Conservation (phyloP, 2,329 filamentous ascomycete genomes). For the Aureobasidium sp. region DNA sequence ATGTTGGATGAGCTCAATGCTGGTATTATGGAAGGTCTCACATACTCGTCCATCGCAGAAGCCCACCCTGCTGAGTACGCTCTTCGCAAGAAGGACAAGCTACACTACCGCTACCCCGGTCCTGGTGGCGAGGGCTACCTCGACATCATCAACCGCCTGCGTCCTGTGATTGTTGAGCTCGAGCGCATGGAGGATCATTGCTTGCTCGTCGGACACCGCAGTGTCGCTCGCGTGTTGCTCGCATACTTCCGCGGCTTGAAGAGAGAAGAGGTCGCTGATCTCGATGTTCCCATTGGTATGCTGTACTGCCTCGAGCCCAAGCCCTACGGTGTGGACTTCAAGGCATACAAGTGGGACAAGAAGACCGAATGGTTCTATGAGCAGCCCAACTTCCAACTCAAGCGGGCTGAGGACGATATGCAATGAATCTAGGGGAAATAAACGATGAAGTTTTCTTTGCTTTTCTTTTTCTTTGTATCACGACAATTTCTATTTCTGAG, state of each 20-base stretch:
- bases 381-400: constrained; percentile 73
- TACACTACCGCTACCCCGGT: constrained; percentile 93
- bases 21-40: constrained; percentile 88
- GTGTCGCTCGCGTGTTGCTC: constrained; percentile 83
- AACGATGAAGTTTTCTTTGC: background rate
- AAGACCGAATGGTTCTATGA: constrained; percentile 74
- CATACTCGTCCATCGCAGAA: constrained; percentile 81
- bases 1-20: constrained; percentile 97
- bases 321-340: constrained; percentile 95
- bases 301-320: constrained; percentile 94
- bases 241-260: constrained; percentile 95
- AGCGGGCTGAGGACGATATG: constrained; percentile 44
- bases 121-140: constrained; percentile 77
- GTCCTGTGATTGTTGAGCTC: constrained; percentile 92
- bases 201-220: constrained; percentile 85
- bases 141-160: constrained; percentile 90
- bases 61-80: constrained; percentile 74
- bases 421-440: constrained; percentile 14
- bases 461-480: background rate
- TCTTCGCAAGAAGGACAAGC: constrained; percentile 75
- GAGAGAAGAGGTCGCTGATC: constrained; percentile 82
- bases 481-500: background rate
- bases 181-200: constrained; percentile 96
- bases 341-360: constrained; percentile 86
- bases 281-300: constrained; percentile 90